phyloP scores from a whole-genome alignment of 1,284 basidiomycete species.

The Athelia sp. region DNA sequence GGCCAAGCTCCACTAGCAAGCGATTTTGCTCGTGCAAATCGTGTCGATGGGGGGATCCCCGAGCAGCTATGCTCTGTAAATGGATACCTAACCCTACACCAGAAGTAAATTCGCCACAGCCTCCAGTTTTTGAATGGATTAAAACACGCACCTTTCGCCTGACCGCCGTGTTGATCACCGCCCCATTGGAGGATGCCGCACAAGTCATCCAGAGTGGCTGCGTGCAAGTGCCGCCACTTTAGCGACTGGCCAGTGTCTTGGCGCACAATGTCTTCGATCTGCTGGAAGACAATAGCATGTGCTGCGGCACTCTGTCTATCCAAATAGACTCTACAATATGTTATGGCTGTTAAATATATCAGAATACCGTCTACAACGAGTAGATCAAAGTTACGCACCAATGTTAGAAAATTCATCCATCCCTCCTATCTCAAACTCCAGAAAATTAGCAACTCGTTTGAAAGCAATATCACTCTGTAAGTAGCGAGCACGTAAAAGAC shows the following conservation, averaged over 20 bases:
- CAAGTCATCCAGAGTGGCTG: slow-evolving; percentile 5
- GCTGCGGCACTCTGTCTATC: slow-evolving; percentile 17
- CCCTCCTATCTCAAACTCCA: slow-evolving; percentile 22
- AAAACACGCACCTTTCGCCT: slow-evolving; percentile 20
- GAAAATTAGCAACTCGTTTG: slow-evolving; percentile 19
- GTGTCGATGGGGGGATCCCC: background rate
- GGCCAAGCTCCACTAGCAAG: slow-evolving; percentile 7
- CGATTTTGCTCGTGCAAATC: slow-evolving; percentile 12
- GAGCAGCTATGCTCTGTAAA: slow-evolving; percentile 12
- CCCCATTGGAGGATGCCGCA: slow-evolving; percentile 12
- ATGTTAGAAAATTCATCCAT: slow-evolving; percentile 9
- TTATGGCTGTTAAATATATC: slow-evolving; percentile 9
- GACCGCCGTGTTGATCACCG: slow-evolving; percentile 22
- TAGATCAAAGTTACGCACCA: slow-evolving; percentile 5
- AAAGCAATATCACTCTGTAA: slow-evolving; percentile 22
- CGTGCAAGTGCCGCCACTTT: slow-evolving; percentile 19
- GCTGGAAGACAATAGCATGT: slow-evolving; percentile 17
- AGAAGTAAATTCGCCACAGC: background rate
- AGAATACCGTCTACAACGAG: background rate
- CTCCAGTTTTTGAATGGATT: background rate
- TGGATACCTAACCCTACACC: slow-evolving; percentile 20
- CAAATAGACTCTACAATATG: slow-evolving; percentile 16
- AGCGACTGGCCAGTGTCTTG: slow-evolving; percentile 18
- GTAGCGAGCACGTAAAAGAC: slow-evolving; percentile 15
- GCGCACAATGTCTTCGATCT: slow-evolving; percentile 17